Evolutionary conservation across 805 yeast species (phyloP), one percentile per base, ranked within the genome.

Genomic region (Clavispora fructus): DNA sequence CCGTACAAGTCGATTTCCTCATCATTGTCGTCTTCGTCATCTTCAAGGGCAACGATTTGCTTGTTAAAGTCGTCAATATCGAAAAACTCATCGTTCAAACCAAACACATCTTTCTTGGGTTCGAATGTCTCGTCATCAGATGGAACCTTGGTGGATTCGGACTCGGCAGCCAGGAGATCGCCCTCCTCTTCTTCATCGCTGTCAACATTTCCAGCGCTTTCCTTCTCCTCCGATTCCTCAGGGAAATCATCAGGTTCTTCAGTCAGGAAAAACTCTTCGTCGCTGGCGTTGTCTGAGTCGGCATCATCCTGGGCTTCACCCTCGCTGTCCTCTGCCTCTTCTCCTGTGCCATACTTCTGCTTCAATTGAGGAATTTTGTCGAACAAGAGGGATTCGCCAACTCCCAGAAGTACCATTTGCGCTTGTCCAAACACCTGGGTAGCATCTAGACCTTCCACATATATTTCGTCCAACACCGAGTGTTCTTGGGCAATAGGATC

Each of bases 341-440:
- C 32, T 5, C 29, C 46, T 13, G 42, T 31, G 4, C 65, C 69
- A 37, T 58, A 59, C 31, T 56, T 56, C 48, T 66, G 67, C 51
- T 69, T 77, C 47, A 84, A 58, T 32, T 67, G 71, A 2, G 82
- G 82, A 39, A 88, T 76, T 43, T 75, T 74, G 16, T 73, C 78
- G 45, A 72, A 74, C 60, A 87, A 60, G 31, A 89, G 65, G 38
- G 75, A 73, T 41, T 84, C 89, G 26, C 84, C 81, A 11, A 85
- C 85, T 7, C 84, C 85, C 48, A 90, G 97, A 33, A 89, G 69
- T 16, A 92, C 83, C 68, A 92, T 77, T 64, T 87, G 88, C 2
- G 87, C 83, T 65, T 92, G 98, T 46, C 92, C 95, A 89, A 92
- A 92, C 0, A 94, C 90, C 61, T 92, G 98, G 35, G 85, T 78